Conservation (phyloP, 495 filamentous ascomycete species). For the Podospora comata region DNA sequence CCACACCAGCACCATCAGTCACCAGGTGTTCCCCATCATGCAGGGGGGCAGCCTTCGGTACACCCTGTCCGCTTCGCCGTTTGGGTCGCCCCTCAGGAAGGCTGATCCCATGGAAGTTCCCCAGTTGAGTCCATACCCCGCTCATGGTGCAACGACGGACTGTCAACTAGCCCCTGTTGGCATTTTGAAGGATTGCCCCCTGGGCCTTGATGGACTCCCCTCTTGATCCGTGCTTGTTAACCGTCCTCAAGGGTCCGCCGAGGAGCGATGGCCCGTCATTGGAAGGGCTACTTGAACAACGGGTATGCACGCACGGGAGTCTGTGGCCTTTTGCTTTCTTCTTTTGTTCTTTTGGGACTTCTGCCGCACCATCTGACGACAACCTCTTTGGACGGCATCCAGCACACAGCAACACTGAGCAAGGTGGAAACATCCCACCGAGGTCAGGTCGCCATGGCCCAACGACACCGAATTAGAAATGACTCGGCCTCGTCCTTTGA, state of each 20-base stretch:
- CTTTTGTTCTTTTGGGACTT: slow-evolving; percentile 2
- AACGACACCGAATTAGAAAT: slow-evolving; percentile 8
- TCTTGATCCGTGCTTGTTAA: slow-evolving; percentile 1
- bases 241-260: neutral
- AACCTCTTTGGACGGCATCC: neutral
- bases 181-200: slow-evolving; percentile 2
- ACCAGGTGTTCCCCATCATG: neutral
- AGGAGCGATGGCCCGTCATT: neutral
- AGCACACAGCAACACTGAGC: slow-evolving; percentile 10
- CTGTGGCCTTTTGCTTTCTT: slow-evolving; percentile 6
- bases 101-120: slow-evolving; percentile 6
- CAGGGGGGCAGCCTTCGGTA: slow-evolving; percentile 7
- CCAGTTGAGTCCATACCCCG: slow-evolving; percentile 14
- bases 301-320: slow-evolving; percentile 8
- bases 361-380: neutral
- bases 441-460: slow-evolving; percentile 2
- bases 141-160: neutral
- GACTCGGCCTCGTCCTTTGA: slow-evolving; percentile 32
- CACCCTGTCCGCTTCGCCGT: slow-evolving; percentile 18
- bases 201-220: neutral
- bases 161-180: neutral
- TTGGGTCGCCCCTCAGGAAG: slow-evolving; percentile 11
- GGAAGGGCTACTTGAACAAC: neutral
- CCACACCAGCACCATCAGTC: neutral
- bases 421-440: slow-evolving; percentile 6